phyloP scores from a whole-genome alignment of 495 filamentous ascomycete species.

The Geopyxis carbonaria region DNA sequence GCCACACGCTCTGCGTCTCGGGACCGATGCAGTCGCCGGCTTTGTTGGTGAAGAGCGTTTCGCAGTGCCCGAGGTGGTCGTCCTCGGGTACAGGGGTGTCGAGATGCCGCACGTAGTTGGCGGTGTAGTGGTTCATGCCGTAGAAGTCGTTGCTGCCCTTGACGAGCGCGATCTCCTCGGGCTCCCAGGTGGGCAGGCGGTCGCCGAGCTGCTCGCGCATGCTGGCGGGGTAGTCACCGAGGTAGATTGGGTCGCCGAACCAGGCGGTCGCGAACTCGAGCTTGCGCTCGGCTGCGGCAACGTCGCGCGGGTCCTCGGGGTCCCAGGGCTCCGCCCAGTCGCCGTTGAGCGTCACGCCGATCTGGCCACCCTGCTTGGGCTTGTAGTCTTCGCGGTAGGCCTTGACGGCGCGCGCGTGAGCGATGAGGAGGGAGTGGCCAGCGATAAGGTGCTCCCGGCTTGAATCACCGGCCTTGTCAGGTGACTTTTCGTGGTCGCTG shows the following conservation, averaged over 20 bases:
- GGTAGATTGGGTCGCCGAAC: slow-evolving; percentile 36
- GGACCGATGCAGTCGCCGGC: slow-evolving; percentile 31
- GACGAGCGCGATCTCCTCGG: slow-evolving; percentile 29
- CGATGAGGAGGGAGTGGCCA: slow-evolving; percentile 34
- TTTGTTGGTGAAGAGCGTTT: slow-evolving; percentile 31
- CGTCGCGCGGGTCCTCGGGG: slow-evolving; percentile 32
- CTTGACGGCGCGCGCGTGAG: slow-evolving; percentile 35
- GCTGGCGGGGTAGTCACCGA: slow-evolving; percentile 32
- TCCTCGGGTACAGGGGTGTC: slow-evolving; percentile 28
- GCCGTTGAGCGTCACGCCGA: slow-evolving; percentile 40
- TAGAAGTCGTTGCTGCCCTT: slow-evolving; percentile 35
- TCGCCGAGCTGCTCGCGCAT: slow-evolving; percentile 36
- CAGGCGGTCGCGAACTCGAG: slow-evolving; percentile 41
- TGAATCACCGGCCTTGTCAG: slow-evolving; percentile 29
- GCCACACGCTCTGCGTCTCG: slow-evolving; percentile 33
- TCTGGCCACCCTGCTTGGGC: slow-evolving; percentile 31
- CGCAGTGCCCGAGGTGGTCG: slow-evolving; percentile 33
- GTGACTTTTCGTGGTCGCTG: slow-evolving; percentile 33
- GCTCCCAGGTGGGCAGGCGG: slow-evolving; percentile 31
- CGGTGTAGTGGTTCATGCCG: slow-evolving; percentile 37
- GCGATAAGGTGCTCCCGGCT: slow-evolving; percentile 37
- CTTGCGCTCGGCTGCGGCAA: slow-evolving; percentile 36
- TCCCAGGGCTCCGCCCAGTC: slow-evolving; percentile 42
- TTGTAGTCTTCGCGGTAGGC: slow-evolving; percentile 38
- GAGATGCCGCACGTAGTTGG: slow-evolving; percentile 32